Percentiles rank a stretch among this genome's conserved stretches.
Evolutionary conservation across 2,329 filamentous ascomycete species (phyloP).

Genomic region (Arachnopeziza araneosa): DNA sequence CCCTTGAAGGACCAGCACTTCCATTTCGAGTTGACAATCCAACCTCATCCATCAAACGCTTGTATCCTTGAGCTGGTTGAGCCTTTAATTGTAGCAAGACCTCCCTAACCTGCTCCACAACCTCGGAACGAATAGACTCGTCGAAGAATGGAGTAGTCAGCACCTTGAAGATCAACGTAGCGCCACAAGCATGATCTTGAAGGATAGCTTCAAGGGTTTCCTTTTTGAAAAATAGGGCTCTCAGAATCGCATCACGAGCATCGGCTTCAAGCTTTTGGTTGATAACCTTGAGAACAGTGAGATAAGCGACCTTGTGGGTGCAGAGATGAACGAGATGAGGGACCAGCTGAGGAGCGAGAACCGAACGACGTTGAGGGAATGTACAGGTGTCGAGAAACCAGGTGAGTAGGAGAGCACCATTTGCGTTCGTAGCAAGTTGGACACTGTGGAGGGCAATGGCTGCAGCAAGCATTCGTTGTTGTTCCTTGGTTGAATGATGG

Average conservation of each 20-base stretch:
- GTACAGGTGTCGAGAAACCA: conserved; percentile 99
- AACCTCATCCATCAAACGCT: conserved; percentile 97
- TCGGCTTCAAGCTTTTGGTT: conserved; percentile 95
- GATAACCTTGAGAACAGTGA: conserved; percentile 96
- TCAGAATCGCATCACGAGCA: conserved; percentile 81
- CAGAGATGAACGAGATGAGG: conserved; percentile 92
- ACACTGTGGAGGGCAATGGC: conserved; percentile 96
- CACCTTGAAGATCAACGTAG: conserved; percentile 97
- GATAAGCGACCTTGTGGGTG: conserved; percentile 96
- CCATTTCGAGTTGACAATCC: conserved; percentile 67
- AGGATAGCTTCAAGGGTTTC: conserved; percentile 85
- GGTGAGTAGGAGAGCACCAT: conserved; percentile 86
- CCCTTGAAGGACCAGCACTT: conserved; percentile 32
- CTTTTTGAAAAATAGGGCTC: conserved; percentile 91
- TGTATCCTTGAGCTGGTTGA: conserved; percentile 92
- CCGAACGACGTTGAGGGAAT: conserved; percentile 84
- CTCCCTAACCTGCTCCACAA: conserved; percentile 86
- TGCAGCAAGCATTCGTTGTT: conserved; percentile 90
- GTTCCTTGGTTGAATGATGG: conserved; percentile 89
- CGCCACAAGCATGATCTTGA: conserved; percentile 84
- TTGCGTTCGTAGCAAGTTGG: conserved; percentile 91
- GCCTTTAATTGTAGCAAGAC: conserved; percentile 88
- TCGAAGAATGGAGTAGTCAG: conserved; percentile 97
- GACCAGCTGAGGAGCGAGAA: conserved; percentile 85
- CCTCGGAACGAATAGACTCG: conserved; percentile 78